Percentiles rank a stretch among this genome's conserved stretches.
Evolutionary conservation across 1,284 basidiomycete genomes (phyloP).

Genomic region (Schizophyllum amplum): DNA sequence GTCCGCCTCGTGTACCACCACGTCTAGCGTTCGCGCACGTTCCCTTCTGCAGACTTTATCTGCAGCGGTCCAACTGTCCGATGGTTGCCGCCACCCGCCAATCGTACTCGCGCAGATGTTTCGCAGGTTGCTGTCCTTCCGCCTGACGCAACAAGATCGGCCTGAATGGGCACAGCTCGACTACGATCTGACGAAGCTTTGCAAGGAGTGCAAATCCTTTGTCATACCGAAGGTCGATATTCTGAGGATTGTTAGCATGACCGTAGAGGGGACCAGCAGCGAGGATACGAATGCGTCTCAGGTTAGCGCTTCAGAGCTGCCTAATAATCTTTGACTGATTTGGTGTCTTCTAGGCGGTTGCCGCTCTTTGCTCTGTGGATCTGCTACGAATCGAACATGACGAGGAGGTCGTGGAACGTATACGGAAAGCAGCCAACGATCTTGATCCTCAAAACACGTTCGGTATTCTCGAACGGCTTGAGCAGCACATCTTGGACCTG

Average conservation of each 20-base stretch:
- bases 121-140: background rate
- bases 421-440: background rate
- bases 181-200: background rate
- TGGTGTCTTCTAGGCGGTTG: background rate
- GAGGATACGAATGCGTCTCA: background rate
- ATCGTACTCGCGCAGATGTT: background rate
- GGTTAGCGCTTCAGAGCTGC: background rate
- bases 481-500: background rate
- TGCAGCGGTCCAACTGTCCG: constrained; percentile 7
- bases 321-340: background rate
- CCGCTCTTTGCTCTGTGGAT: background rate
- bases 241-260: constrained; percentile 11
- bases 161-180: background rate
- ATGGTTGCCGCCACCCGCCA: background rate
- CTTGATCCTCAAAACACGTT: background rate
- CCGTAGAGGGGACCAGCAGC: background rate
- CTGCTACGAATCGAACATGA: background rate
- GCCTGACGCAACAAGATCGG: background rate
- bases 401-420: background rate
- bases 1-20: constrained; percentile 29
- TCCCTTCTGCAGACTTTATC: constrained; percentile 31
- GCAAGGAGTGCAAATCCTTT: background rate
- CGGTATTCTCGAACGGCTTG: background rate
- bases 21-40: constrained; percentile 27
- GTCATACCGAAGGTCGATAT: constrained; percentile 10